These are phyloP conservation scores for Alternaria hordeiaustralica DNA, from an alignment of 2,329 filamentous ascomycete genomes.

Conservation along the genomic window DNA sequence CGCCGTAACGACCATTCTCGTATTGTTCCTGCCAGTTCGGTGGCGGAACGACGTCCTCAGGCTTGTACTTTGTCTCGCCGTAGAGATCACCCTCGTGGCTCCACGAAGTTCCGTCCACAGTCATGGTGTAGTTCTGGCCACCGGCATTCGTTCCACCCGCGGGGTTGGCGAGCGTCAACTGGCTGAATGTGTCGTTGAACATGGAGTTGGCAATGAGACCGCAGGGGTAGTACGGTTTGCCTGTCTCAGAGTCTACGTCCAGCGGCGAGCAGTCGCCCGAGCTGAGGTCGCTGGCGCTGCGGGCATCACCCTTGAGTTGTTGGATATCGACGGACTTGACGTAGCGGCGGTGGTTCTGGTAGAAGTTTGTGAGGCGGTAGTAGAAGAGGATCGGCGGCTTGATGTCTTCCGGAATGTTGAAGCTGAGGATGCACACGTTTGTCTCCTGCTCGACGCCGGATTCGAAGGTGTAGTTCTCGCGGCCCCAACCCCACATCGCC, in stretches of 20 bases:
- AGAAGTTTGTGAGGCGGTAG: slow-evolving; percentile 96
- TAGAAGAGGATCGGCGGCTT: slow-evolving; percentile 86
- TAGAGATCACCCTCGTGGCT: slow-evolving; percentile 81
- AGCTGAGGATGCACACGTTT: slow-evolving; percentile 73
- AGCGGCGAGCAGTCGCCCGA: slow-evolving; percentile 79
- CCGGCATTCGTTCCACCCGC: slow-evolving; percentile 39
- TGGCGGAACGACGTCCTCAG: slow-evolving; percentile 74
- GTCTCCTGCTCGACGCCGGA: slow-evolving; percentile 40
- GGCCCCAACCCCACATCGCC: slow-evolving; percentile 43
- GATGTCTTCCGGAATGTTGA: slow-evolving; percentile 80
- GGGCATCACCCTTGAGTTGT: slow-evolving; percentile 78
- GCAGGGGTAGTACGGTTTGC: slow-evolving; percentile 87
- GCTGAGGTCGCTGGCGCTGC: slow-evolving; percentile 66
- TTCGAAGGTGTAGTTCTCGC: slow-evolving; percentile 47
- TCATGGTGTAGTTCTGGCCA: slow-evolving; percentile 71
- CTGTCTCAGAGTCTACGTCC: slow-evolving; percentile 40
- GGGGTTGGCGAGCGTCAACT: slow-evolving; percentile 67
- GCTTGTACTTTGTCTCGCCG: slow-evolving; percentile 69
- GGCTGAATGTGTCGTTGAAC: slow-evolving; percentile 90
- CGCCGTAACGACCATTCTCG: slow-evolving; percentile 69
- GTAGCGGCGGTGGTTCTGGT: slow-evolving; percentile 97
- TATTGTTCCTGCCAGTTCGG: slow-evolving; percentile 83
- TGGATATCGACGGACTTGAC: slow-evolving; percentile 85
- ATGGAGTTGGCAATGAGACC: slow-evolving; percentile 95
- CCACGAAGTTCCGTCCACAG: slow-evolving; percentile 83